Evolutionary conservation across 192 early-diverging fungal species (phyloP), one percentile per base, ranked within the genome.

Genomic region (Geosiphon pyriformis): DNA sequence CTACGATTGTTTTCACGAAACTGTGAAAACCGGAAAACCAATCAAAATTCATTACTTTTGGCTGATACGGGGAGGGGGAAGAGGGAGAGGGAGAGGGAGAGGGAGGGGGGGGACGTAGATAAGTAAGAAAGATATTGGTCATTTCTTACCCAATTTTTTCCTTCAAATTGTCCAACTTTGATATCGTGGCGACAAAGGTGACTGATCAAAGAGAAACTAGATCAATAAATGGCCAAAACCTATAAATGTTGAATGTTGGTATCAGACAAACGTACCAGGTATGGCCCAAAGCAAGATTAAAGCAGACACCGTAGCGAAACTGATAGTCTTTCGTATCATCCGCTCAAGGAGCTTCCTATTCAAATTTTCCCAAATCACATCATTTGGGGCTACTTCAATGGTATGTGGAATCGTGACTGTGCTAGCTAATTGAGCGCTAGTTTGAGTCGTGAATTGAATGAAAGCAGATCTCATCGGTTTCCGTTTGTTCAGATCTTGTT

Each of bases 341-440:
- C 86, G 78, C 33, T 76, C 63, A 47, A 76, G 75, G 18, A 76
- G 74, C 6, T 70, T 64, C 15, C 88, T 69, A 49, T 82, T 83
- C 58, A 92, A 76, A 61, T 93, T 94, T 7, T 79, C 71, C 94
- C 94, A 96, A 33, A 93, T 83, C 17, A 96, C 72, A 72, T 96
- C 90, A 27, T 82, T 59, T 0, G 88, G 85, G 48, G 86, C 67
- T 7, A 94, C 85, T 42, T 86, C 79, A 4, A 80, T 72, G 20
- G 89, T 80, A 20, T 81, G 76, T 10, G 83, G 86, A 15, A 90
- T 68, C 0, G 90, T 77, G 0, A 77, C 75, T 51, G 87, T 85
- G 12, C 85, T 82, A 18, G 92, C 92, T 74, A 91, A 84, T 34
- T 96, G 92, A 0, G 94, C 87, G 0, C 85, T 83, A 29, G 88